phyloP scores from a whole-genome alignment of 2,329 filamentous ascomycete genomes.

The Colletotrichum cereale region DNA sequence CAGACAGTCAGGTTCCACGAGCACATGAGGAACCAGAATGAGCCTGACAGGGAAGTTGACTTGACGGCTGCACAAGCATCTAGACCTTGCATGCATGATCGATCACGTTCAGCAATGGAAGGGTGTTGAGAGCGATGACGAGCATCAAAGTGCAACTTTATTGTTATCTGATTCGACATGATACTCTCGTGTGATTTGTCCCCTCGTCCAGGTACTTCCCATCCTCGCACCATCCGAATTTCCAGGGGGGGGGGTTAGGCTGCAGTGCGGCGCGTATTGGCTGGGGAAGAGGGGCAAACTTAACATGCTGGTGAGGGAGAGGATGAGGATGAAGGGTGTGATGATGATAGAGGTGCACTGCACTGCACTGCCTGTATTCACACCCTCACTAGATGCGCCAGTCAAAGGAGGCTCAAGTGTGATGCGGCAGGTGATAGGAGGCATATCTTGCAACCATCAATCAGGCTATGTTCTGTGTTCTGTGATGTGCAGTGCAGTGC shows the following conservation, averaged over 20 bases:
- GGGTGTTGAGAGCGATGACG: slow-evolving; percentile 15
- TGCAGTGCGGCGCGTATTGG: background rate
- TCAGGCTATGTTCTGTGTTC: background rate
- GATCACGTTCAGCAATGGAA: slow-evolving; percentile 25
- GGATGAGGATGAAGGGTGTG: no score
- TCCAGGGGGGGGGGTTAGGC: background rate
- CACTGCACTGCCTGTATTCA: background rate
- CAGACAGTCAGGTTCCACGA: background rate
- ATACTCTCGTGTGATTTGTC: background rate
- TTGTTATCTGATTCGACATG: background rate
- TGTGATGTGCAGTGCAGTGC: no score
- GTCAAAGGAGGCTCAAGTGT: slow-evolving; percentile 19
- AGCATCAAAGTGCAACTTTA: slow-evolving; percentile 23
- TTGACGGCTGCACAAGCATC: background rate
- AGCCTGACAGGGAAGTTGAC: background rate
- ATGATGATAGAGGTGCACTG: background rate
- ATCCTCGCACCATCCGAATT: background rate
- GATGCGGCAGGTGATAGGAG: slow-evolving; percentile 7
- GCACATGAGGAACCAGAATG: background rate
- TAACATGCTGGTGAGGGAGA: background rate
- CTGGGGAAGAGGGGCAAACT: background rate
- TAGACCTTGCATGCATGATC: slow-evolving; percentile 29
- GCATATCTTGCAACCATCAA: slow-evolving; percentile 2
- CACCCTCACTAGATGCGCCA: slow-evolving; percentile 17
- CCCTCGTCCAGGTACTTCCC: background rate